A percentile compares a stretch with the other conserved stretches of the same genome.
Conservation (phyloP, 768 basidiomycete species). For the Suillus weaverae region DNA sequence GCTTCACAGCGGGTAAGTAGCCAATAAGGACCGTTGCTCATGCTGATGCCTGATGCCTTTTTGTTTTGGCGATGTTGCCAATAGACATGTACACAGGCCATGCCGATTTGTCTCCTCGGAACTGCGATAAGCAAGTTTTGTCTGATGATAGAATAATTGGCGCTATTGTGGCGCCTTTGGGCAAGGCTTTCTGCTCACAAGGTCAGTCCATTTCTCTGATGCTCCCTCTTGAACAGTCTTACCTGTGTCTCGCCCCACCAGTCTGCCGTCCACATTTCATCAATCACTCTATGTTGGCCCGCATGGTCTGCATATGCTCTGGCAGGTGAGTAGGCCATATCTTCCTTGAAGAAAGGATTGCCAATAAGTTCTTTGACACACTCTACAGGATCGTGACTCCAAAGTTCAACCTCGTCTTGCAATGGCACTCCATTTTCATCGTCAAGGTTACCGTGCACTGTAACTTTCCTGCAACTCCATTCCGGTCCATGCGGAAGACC, state of each 20-base stretch:
- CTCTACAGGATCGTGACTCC: too few relatives aligned
- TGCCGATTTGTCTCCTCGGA: conserved; percentile 33
- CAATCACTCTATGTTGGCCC: conserved; percentile 3
- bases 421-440: conserved; percentile 11
- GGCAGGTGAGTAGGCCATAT: conserved; percentile 9
- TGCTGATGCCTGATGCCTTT: too few relatives aligned
- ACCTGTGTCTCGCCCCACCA: conserved; percentile 27
- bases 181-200: conserved; percentile 4
- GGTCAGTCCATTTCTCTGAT: neutral
- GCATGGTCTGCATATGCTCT: conserved; percentile 9
- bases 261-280: conserved; percentile 26
- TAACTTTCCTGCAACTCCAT: conserved; percentile 24
- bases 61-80: too few relatives aligned
- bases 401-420: too few relatives aligned
- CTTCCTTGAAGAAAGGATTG: conserved; percentile 10
- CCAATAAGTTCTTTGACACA: too few relatives aligned
- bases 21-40: too few relatives aligned
- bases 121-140: conserved; percentile 43
- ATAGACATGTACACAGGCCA: neutral
- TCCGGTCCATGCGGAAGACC: conserved; percentile 19
- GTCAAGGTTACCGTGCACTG: conserved; percentile 19
- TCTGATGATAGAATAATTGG: conserved; percentile 34
- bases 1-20: too few relatives aligned
- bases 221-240: neutral
- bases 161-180: conserved; percentile 14